A percentile compares a stretch with the other conserved stretches of the same genome.
Evolutionary conservation across 768 basidiomycete genomes (phyloP).

Genomic region (Saitozyma sp.): DNA sequence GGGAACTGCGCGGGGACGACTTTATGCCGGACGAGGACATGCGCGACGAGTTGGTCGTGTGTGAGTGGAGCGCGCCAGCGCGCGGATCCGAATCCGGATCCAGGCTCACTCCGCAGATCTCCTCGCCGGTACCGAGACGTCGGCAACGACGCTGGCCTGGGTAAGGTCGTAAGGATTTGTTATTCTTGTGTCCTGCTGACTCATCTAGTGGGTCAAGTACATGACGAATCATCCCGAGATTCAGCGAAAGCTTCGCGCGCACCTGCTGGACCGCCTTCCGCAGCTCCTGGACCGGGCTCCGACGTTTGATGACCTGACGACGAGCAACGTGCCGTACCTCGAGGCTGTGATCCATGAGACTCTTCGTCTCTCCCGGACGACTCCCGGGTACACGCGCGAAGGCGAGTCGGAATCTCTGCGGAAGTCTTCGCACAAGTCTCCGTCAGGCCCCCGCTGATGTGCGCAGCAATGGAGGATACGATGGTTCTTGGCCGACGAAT

Average conservation of each 20-base stretch:
- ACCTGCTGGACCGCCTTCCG: slow-evolving; percentile 21
- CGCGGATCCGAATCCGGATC: background rate
- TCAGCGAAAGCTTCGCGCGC: slow-evolving; percentile 33
- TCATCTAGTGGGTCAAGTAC: slow-evolving; percentile 39
- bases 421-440: too few relatives aligned
- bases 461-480: slow-evolving; percentile 33
- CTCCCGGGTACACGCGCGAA: slow-evolving; percentile 30
- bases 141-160: slow-evolving; percentile 35
- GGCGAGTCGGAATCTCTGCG: slow-evolving; percentile 10
- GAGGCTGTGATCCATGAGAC: slow-evolving; percentile 45
- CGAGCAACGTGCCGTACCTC: slow-evolving; percentile 33
- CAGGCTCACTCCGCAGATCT: slow-evolving; percentile 21
- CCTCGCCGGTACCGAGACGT: slow-evolving; percentile 41
- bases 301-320: slow-evolving; percentile 33
- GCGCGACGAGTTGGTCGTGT: slow-evolving; percentile 40
- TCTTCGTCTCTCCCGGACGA: slow-evolving; percentile 35
- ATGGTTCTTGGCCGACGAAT: slow-evolving; percentile 38
- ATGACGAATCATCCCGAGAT: slow-evolving; percentile 38
- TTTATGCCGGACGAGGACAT: slow-evolving; percentile 37
- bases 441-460: too few relatives aligned
- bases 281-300: slow-evolving; percentile 25
- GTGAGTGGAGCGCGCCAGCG: slow-evolving; percentile 9
- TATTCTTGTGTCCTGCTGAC: background rate
- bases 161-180: slow-evolving; percentile 7
- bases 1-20: slow-evolving; percentile 32